Evolutionary conservation across 2,329 filamentous ascomycete species (phyloP).

Genomic region (Macroventuria anomochaeta): DNA sequence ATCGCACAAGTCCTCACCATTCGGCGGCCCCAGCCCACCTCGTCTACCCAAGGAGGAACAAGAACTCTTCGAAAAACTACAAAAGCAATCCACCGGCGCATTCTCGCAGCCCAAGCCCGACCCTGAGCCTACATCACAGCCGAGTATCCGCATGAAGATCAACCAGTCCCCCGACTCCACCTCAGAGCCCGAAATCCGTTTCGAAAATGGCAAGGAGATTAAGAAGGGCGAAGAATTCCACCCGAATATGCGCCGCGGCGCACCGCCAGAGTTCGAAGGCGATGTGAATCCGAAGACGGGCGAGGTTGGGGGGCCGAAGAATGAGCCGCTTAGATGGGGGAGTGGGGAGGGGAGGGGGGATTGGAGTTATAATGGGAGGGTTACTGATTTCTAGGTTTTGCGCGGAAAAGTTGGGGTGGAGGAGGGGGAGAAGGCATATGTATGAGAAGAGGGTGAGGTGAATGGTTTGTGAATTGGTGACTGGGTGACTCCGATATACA

Average conservation of each 20-base stretch:
- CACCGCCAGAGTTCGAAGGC: constrained; percentile 89
- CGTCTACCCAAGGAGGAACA: constrained; percentile 88
- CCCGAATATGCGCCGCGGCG: constrained; percentile 75
- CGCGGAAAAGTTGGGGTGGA: not conserved
- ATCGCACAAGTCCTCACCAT: constrained; percentile 22
- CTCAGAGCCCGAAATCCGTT: not conserved
- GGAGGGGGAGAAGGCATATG: not conserved
- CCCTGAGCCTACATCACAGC: constrained; percentile 47
- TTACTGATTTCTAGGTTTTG: constrained; percentile 76
- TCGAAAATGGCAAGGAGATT: constrained; percentile 42
- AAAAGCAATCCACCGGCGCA: constrained; percentile 75
- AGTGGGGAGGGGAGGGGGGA: constrained; percentile 60
- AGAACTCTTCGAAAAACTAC: constrained; percentile 86
- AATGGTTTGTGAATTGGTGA: no score
- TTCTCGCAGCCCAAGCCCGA: constrained; percentile 69
- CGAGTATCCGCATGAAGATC: constrained; percentile 35
- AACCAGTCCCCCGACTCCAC: constrained; percentile 43
- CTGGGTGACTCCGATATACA: no score
- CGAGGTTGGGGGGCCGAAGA: constrained; percentile 96
- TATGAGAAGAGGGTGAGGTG: no score
- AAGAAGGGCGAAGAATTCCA: constrained; percentile 70
- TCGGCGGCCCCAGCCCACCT: constrained; percentile 72
- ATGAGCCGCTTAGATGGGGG: constrained; percentile 92
- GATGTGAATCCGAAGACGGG: constrained; percentile 92
- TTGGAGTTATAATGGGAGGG: constrained; percentile 95